Evolutionary conservation across 129 eudicot genomes (phyloP).

Genomic region (Escallonia herrerae): DNA sequence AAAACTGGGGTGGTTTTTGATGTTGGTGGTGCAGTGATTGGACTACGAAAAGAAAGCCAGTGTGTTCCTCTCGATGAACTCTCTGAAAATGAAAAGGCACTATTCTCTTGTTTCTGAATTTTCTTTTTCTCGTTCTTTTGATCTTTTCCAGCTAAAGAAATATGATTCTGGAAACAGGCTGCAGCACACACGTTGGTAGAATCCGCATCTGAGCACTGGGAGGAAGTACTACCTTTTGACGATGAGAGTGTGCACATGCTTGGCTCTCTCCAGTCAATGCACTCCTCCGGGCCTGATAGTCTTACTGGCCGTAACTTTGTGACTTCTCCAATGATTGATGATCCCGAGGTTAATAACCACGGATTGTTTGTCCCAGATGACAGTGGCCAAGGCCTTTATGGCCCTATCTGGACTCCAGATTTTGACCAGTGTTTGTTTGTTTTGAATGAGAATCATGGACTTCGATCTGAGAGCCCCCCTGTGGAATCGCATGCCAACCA

Average conservation of each 20-base stretch:
- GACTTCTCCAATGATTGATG: not conserved
- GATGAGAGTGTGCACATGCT: not conserved
- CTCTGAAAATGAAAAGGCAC: conserved; percentile 48
- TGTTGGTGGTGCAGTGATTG: conserved; percentile 45
- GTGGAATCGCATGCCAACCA: no score
- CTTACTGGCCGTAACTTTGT: not conserved
- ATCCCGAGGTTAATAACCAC: not conserved
- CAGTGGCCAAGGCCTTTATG: no score
- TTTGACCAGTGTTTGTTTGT: not conserved
- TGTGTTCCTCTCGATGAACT: conserved; percentile 38
- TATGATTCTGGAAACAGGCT: conserved; percentile 25
- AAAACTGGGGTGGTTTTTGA: conserved; percentile 39
- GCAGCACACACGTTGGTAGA: conserved; percentile 27
- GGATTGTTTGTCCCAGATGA: not conserved
- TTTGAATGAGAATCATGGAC: no score
- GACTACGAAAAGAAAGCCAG: conserved; percentile 25
- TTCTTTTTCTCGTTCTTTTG: not conserved
- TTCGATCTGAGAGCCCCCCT: no score
- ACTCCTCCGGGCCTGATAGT: no score
- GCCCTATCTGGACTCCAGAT: not conserved
- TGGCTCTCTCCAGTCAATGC: no score
- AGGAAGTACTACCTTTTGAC: conserved; percentile 18
- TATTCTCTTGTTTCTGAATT: not conserved
- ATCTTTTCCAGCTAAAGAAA: not conserved
- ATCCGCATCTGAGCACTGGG: conserved; percentile 44